phyloP scores from a whole-genome alignment of 2,329 filamentous ascomycete species.

The Ascochyta fabae region DNA sequence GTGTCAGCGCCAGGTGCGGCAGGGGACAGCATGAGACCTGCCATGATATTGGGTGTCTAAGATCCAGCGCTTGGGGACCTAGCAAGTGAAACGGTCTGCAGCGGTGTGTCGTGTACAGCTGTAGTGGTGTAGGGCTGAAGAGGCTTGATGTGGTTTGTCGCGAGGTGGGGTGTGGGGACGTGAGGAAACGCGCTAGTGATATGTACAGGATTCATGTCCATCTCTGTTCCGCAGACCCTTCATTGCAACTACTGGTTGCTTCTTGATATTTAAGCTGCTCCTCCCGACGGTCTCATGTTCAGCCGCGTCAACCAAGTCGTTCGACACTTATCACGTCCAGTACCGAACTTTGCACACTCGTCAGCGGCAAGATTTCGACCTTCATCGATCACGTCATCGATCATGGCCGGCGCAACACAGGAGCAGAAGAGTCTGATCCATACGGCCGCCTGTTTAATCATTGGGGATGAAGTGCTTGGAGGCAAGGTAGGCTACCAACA shows the following conservation, averaged over 20 bases:
- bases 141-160: constrained; percentile 20
- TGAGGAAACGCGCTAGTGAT: constrained; percentile 19
- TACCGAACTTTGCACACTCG: constrained; percentile 63
- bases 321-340: constrained; percentile 71
- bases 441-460: constrained; percentile 90
- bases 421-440: constrained; percentile 73
- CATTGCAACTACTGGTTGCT: neutral
- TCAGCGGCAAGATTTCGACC: constrained; percentile 46
- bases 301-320: constrained; percentile 75
- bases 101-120: constrained; percentile 10
- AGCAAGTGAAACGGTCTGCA: neutral
- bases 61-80: neutral
- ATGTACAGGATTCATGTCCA: constrained; percentile 7
- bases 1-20: constrained; percentile 11
- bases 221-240: constrained; percentile 19
- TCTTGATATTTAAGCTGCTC: neutral
- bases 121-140: constrained; percentile 28
- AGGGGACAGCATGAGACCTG: constrained; percentile 15
- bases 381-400: constrained; percentile 48
- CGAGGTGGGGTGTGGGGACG: constrained; percentile 11
- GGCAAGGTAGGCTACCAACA: constrained; percentile 72
- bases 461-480: constrained; percentile 95
- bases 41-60: constrained; percentile 22
- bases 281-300: constrained; percentile 64
- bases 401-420: constrained; percentile 54